A percentile compares a stretch with the other conserved stretches of the same genome.
These are phyloP conservation scores for Pilasporangium apinafurcum DNA, from an alignment of 352 stramenopile species.

Conservation along the genomic window DNA sequence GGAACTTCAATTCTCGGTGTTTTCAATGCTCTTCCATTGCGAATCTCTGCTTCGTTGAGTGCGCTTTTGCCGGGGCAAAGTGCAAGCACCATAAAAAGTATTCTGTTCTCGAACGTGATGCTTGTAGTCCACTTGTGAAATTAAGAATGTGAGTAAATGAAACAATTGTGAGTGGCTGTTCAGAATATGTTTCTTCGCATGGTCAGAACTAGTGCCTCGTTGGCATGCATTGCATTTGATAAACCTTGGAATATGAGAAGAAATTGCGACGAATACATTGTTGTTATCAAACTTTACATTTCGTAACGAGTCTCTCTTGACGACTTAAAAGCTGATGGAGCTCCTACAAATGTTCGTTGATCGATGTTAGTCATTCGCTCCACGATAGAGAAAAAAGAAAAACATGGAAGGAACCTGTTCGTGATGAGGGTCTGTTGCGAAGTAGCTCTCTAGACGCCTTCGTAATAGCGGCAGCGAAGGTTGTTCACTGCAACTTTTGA, in stretches of 20 bases:
- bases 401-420: conserved; percentile 25
- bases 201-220: no score
- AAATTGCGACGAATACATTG: not conserved
- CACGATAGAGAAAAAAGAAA: not conserved
- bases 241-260: not conserved
- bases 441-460: conserved; percentile 47
- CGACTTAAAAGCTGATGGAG: conserved; percentile 36
- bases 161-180: no score
- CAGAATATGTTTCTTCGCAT: no score
- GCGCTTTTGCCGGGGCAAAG: no score
- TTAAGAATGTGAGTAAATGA: no score
- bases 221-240: no score
- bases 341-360: conserved; percentile 29
- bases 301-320: conserved; percentile 47
- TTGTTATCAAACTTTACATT: conserved; percentile 23
- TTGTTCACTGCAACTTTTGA: conserved; percentile 56
- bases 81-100: no score
- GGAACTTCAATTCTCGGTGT: no score
- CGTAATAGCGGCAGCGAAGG: conserved; percentile 42
- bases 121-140: no score
- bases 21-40: no score
- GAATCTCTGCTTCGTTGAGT: no score
- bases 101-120: no score
- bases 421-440: conserved; percentile 27
- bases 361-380: conserved; percentile 4